Evolutionary conservation across 768 basidiomycete genomes (phyloP).

Genomic region (Pilatotrama ljubarskyi): DNA sequence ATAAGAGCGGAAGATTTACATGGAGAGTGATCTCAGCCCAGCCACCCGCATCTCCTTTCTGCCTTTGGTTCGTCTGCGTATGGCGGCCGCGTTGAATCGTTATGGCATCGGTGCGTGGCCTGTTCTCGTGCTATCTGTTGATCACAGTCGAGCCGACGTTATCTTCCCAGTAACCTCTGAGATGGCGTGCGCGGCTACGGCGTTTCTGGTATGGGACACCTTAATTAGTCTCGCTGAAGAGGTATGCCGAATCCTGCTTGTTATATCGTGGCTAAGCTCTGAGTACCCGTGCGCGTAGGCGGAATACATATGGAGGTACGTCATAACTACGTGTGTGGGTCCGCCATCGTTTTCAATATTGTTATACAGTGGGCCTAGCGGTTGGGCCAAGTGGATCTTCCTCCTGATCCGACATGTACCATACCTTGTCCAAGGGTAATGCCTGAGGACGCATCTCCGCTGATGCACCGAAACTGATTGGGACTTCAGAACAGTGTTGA

Average conservation of each 20-base stretch:
- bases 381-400: slow-evolving; percentile 22
- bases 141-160: not conserved
- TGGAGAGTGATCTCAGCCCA: too few species aligned
- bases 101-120: not conserved
- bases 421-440: slow-evolving; percentile 8
- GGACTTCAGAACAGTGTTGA: not conserved
- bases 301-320: not conserved
- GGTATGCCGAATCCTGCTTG: slow-evolving; percentile 4
- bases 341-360: too few species aligned
- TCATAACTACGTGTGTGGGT: too few species aligned
- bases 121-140: not conserved
- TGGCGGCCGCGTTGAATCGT: too few species aligned
- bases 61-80: too few species aligned
- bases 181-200: slow-evolving; percentile 4
- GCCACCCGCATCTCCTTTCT: too few species aligned
- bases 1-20: too few species aligned
- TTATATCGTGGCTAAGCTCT: not conserved
- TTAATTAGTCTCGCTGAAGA: slow-evolving; percentile 21
- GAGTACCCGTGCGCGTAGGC: not conserved
- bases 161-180: slow-evolving; percentile 1
- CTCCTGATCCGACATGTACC: slow-evolving; percentile 19
- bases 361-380: not conserved
- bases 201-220: slow-evolving; percentile 20
- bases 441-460: not conserved
- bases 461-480: not conserved